Base-by-base conservation (phyloP, 2,329 filamentous ascomycete species). In the Rhytidhysteron rufulum region DNA sequence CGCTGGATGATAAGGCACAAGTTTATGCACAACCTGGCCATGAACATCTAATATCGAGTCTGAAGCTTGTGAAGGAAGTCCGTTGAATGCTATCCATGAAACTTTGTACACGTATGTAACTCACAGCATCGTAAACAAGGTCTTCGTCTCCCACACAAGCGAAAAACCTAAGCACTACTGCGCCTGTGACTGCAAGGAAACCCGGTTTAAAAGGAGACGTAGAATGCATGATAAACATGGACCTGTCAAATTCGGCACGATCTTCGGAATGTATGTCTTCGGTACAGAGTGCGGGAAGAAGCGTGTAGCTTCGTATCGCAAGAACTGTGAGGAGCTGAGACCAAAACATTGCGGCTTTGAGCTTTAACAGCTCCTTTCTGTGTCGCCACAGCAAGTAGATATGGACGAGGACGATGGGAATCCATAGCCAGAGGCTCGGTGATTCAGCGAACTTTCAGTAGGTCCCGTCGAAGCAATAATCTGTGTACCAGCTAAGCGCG, bases 371-470 rank as follows among this genome's bases (percentile, higher is more conserved):
- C 33, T 35, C 17, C 7, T 22, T 35, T 35, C 18, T 13, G 20
- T 20, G 24, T 35, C 17, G 33, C 33, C 20, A 15, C 33, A 35
- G n/a, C 17, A 4, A 21, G 33, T 35, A 35, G 33, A 35, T 4
- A 8, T 35, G 33, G 20, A 35, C 17, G 33, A 35, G 18, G 20
- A 35, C 17, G 33, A 35, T 22, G 16, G 33, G 33, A 19, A 35
- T 22, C 19, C 33, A 35, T 22, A 35, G 17, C 33, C 13, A 35
- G 33, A 35, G 33, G 5, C 3, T 35, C 24, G 33, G 33, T 22
- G 33, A 35, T 20, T 35, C 32, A 18, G 32, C 15, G 18, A 34
- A 34, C 32, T 34, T 34, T 18, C 32, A 34, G 32, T 34, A 34
- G 32, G 32, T 18, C 6, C 32, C 15, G 18, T 34, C 32, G 10